These are phyloP conservation scores for Eimeria necatrix DNA, from an alignment of 169 alveolate genomes.

Conservation along the genomic window DNA sequence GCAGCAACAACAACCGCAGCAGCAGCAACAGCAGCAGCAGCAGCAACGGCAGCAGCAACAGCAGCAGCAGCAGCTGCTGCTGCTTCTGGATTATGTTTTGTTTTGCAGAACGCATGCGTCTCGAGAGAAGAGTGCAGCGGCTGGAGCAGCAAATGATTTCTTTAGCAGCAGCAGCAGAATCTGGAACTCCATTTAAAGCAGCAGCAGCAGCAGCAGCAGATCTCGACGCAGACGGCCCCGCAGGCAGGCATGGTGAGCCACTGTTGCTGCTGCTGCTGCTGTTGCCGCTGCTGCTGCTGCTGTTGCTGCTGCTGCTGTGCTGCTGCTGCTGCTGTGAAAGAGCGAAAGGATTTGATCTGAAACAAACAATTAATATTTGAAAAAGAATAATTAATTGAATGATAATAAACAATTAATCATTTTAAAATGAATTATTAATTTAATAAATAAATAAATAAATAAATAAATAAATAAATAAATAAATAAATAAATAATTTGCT, in stretches of 20 bases:
- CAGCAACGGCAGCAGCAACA: too few species aligned
- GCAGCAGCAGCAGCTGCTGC: not conserved
- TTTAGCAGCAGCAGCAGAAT: slow-evolving; percentile 33
- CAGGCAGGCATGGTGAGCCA: slow-evolving; percentile 41
- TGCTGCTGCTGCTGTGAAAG: too few species aligned
- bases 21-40: too few species aligned
- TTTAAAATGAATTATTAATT: too few species aligned
- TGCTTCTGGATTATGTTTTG: not conserved
- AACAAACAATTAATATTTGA: not conserved
- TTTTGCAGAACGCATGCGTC: slow-evolving; percentile 47
- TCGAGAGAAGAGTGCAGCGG: slow-evolving; percentile 65
- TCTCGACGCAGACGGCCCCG: slow-evolving; percentile 3
- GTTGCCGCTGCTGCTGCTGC: too few species aligned
- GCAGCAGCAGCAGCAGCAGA: not conserved
- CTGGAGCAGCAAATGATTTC: slow-evolving; percentile 54
- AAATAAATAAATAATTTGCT: not conserved
- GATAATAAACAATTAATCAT: too few species aligned
- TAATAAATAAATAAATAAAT: not conserved
- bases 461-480: not conserved
- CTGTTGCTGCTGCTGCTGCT: too few species aligned
- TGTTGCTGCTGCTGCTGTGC: too few species aligned
- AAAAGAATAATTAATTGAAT: too few species aligned
- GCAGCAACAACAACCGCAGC: too few species aligned
- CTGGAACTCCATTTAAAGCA: slow-evolving; percentile 6
- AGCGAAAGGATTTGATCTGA: too few species aligned